Evolutionary conservation across 345 rosid genomes (phyloP).

Genomic region (Mallotus nudiflorus): DNA sequence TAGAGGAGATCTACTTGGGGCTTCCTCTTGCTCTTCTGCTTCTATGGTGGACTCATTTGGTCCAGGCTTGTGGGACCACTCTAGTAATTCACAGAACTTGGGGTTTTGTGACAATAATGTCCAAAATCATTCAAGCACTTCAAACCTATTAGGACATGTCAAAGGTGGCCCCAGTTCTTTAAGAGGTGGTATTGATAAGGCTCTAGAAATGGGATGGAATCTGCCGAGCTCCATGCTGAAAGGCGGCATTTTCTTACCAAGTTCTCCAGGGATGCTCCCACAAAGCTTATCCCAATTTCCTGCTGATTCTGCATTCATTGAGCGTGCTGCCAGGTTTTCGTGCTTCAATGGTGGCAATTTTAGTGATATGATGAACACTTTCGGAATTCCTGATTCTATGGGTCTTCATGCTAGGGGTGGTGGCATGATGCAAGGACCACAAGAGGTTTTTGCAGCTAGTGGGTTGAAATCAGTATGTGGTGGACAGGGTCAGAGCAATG

Average conservation of each 20-base stretch:
- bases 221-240: conserved; percentile 58
- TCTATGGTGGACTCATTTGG: conserved; percentile 66
- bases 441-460: conserved; percentile 35
- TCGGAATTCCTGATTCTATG: conserved; percentile 56
- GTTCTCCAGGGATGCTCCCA: conserved; percentile 50
- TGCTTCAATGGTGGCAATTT: conserved; percentile 74
- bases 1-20: conserved; percentile 42
- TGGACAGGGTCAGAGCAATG: conserved; percentile 47
- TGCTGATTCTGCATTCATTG: conserved; percentile 84
- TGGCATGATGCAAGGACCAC: conserved; percentile 56
- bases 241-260: conserved; percentile 60
- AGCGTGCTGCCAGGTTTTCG: conserved; percentile 95
- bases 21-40: conserved; percentile 65
- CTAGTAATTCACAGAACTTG: conserved; percentile 51
- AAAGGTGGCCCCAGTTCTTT: conserved; percentile 47
- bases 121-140: conserved; percentile 43
- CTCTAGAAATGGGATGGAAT: conserved; percentile 74
- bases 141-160: conserved; percentile 36
- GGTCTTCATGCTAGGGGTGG: conserved; percentile 52
- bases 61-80: conserved; percentile 68
- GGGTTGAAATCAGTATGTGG: conserved; percentile 38
- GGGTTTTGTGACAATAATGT: conserved; percentile 58
- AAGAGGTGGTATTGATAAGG: conserved; percentile 52
- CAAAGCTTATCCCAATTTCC: conserved; percentile 82
- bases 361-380: conserved; percentile 64